Base-by-base conservation (phyloP, 495 filamentous ascomycete species). In the Friedmanniomyces endolithicus region DNA sequence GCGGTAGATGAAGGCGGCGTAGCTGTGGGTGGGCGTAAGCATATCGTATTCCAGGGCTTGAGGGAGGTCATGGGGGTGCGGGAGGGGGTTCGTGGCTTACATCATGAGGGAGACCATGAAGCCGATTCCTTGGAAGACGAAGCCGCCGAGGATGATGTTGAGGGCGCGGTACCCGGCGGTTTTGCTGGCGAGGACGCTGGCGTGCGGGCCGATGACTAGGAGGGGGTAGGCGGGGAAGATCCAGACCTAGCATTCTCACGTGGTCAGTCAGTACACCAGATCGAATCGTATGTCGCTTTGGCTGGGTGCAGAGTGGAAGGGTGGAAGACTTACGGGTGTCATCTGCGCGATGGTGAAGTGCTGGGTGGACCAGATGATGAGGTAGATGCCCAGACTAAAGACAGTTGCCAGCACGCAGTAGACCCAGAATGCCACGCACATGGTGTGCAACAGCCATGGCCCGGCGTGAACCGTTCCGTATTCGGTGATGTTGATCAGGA, bases 141-240 rank as follows among this genome's bases (percentile, higher is more conserved):
- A 76, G 8, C 85, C 84, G 27, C 82, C 81, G 53, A 89, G 69
- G 16, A 88, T 81, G 49, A 92, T 78, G 8, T 77, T 70, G 12
- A 90, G 66, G 12, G 79, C 71, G 17, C 63, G 66, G 19, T 64
- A 48, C 51, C 50, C 46, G 20, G 54, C 46, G 14, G 74, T 65
- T 31, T 76, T 72, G 16, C 68, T 64, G 64, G 83, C 78, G 14
- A 94, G 71, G 43, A 82, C 77, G 11, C 76, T 76, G 45, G 85
- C 87, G 65, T 86, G 79, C 0, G 87, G 86, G 8, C 85, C 88
- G 6, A 84, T 77, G 0, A 94, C 79, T 6, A 94, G 78, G 53
- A 94, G 78, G 0, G 88, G 88, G 59, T 94, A 94, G 0, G 86
- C 87, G 0, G 88, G 88, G 56, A 94, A 94, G 33, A 94, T 88